These are phyloP conservation scores for Huntiella moniliformis DNA, from an alignment of 2,329 filamentous ascomycete genomes.

Conservation along the genomic window DNA sequence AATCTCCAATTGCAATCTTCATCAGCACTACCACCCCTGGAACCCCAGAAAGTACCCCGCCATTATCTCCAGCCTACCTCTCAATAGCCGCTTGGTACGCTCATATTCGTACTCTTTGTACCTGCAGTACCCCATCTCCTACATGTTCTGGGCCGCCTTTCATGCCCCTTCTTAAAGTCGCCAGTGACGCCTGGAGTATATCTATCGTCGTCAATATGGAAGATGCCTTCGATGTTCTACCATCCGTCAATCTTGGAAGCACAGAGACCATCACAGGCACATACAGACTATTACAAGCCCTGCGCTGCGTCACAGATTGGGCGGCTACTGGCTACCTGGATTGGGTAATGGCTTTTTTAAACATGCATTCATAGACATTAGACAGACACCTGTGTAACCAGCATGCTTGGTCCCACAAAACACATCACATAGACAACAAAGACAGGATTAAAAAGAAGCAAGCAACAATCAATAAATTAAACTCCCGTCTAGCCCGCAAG, in stretches of 20 bases:
- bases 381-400: neutral
- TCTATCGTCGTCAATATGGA: conserved; percentile 9
- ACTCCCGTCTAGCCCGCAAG: too few relatives aligned
- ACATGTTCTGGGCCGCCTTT: conserved; percentile 7
- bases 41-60: neutral
- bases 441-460: too few relatives aligned
- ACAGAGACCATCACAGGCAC: conserved; percentile 9
- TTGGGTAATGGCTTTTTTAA: conserved; percentile 10
- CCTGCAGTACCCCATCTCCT: conserved; percentile 5
- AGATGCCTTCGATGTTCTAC: conserved; percentile 9
- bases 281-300: conserved; percentile 7
- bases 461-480: too few relatives aligned
- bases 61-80: conserved; percentile 5
- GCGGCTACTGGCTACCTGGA: conserved; percentile 7
- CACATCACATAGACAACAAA: too few relatives aligned
- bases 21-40: conserved; percentile 3
- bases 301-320: conserved; percentile 7
- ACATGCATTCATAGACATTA: conserved; percentile 1
- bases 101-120: conserved; percentile 7
- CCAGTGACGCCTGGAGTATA: conserved; percentile 7
- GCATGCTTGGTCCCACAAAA: too few relatives aligned
- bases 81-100: conserved; percentile 4
- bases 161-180: conserved; percentile 9
- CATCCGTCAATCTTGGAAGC: conserved; percentile 8
- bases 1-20: conserved; percentile 7